A percentile compares a stretch with the other conserved stretches of the same genome.
Evolutionary conservation across 768 basidiomycete species (phyloP).

Genomic region (Ramaria rubella): DNA sequence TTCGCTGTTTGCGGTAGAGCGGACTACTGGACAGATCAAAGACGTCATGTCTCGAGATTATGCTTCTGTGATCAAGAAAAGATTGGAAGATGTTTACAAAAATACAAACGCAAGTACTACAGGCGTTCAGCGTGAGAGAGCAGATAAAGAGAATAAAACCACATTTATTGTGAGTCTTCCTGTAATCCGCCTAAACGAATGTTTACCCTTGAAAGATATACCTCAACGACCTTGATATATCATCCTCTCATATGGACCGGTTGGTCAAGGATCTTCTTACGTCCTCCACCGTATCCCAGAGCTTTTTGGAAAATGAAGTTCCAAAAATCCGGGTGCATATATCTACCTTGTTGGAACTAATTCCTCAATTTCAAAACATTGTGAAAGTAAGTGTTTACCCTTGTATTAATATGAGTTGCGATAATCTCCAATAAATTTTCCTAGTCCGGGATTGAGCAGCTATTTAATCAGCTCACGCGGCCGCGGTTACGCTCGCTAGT

Average conservation of each 20-base stretch:
- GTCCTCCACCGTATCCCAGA: slow-evolving; percentile 51
- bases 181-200: not conserved
- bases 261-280: slow-evolving; percentile 59
- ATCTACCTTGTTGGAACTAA: slow-evolving; percentile 44
- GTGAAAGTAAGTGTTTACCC: slow-evolving; percentile 59
- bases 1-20: slow-evolving; percentile 49
- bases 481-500: slow-evolving; percentile 81
- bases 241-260: slow-evolving; percentile 82
- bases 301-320: slow-evolving; percentile 59
- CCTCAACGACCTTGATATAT: slow-evolving; percentile 92
- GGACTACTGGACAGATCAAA: slow-evolving; percentile 54
- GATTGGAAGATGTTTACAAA: slow-evolving; percentile 85
- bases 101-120: slow-evolving; percentile 31
- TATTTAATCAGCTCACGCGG: slow-evolving; percentile 91
- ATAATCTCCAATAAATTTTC: slow-evolving; percentile 1
- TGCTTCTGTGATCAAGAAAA: slow-evolving; percentile 69
- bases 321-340: slow-evolving; percentile 42
- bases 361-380: slow-evolving; percentile 60
- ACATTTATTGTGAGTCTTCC: slow-evolving; percentile 69
- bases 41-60: slow-evolving; percentile 82
- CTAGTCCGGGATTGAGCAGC: slow-evolving; percentile 81
- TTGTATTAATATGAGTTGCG: not conserved
- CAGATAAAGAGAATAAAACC: slow-evolving; percentile 70
- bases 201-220: slow-evolving; percentile 48
- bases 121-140: slow-evolving; percentile 54